phyloP scores from a whole-genome alignment of 2,329 filamentous ascomycete species.

The Trichoderma cornu-damae region DNA sequence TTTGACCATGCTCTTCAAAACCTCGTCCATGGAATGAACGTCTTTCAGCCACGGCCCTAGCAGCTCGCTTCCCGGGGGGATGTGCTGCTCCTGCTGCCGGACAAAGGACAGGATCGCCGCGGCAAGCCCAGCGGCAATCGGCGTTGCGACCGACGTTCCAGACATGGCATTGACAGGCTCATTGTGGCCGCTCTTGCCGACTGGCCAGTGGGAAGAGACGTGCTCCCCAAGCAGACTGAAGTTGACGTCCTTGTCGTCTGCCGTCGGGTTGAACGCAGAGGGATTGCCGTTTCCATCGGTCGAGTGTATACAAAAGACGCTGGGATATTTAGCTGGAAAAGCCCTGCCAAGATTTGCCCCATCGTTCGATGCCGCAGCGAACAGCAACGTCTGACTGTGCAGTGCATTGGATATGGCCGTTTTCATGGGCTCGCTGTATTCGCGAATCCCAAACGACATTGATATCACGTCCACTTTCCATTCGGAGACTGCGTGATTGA shows the following conservation, averaged over 20 bases:
- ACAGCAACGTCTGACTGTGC: background rate
- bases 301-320: conserved; percentile 6
- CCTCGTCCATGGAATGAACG: background rate
- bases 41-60: background rate
- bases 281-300: background rate
- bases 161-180: background rate
- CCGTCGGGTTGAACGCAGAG: background rate
- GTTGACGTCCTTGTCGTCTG: background rate
- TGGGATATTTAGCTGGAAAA: background rate
- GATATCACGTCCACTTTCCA: conserved; percentile 8
- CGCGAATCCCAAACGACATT: background rate
- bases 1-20: conserved; percentile 2
- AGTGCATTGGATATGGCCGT: background rate
- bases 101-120: background rate
- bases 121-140: conserved; percentile 1
- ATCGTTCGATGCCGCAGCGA: conserved; percentile 4
- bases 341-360: background rate
- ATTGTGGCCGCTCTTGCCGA: background rate
- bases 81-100: background rate
- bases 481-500: background rate
- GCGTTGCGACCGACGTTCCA: background rate
- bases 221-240: conserved; percentile 2
- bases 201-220: background rate
- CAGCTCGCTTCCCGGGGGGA: background rate
- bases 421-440: background rate